Base-by-base conservation (phyloP, 1,139 yeast genomes). In the Magnusiomyces suaveolens region DNA sequence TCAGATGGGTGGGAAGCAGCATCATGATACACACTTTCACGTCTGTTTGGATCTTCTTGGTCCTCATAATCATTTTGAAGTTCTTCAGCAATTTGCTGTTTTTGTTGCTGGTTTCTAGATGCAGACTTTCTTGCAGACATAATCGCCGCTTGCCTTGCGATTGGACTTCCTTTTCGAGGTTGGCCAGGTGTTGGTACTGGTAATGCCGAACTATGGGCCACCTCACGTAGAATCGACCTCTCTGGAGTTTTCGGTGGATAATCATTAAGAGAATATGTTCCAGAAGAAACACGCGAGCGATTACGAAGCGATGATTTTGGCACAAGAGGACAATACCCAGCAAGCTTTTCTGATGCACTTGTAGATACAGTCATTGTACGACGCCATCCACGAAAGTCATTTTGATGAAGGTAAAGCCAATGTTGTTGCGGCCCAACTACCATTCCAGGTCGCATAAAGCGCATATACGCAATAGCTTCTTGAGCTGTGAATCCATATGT, bases 361-460 rank as follows among this genome's bases (percentile, higher is more conserved):
- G 75, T 81, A 61, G 84, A 88, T 56, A 87, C 70, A n/a, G 82
- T 81, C 96, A 87, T 89, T 6, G 97, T 89, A 64, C 84, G 86
- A 67, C 90, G 80, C 97, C 98, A 92, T 63, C 89, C 96, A 63
- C 97, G 79, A 70, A 92, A 92, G 63, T 89, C 96, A 68, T 89
- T 85, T 70, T 92, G 98, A 68, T 92, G 96, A 62, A 92, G 78
- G 66, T 92, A 94, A 54, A 92, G 76, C 98, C 98, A 92, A 72
- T 92, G 98, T 67, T 92, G 98, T 69, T 92, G 98, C 1, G 98
- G 98, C 0, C 98, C 98, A 41, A 92, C 98, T 18, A 92, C 97
- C 98, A 92, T 92, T 36, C 98, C 98, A 0, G 98, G 98, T 62
- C 98, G 80, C 60, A 92, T 77, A 80, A 92, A 87, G 68, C 98